phyloP scores from a whole-genome alignment of 768 basidiomycete species.

The Mycena vitilis region DNA sequence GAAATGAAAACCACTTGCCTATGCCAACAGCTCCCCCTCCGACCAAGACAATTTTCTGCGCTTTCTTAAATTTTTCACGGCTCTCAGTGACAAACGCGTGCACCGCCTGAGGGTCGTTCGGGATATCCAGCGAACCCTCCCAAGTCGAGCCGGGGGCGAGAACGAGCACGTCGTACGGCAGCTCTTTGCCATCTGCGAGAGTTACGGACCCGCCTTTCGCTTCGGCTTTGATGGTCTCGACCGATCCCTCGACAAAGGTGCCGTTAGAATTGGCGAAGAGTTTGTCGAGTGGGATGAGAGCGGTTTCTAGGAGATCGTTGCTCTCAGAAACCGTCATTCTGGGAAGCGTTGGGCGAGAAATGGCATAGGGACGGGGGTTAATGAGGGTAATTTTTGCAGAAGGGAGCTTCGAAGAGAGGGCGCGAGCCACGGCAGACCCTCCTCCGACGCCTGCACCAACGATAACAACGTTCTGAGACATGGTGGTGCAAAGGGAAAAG shows the following conservation, averaged over 20 bases:
- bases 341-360: constrained; percentile 52
- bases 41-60: constrained; percentile 51
- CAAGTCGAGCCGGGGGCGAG: constrained; percentile 65
- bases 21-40: constrained; percentile 58
- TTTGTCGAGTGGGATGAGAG: constrained; percentile 60
- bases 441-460: constrained; percentile 10
- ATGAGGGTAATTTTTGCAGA: constrained; percentile 39
- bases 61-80: constrained; percentile 44
- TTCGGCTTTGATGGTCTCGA: constrained; percentile 42
- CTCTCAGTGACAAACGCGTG: constrained; percentile 36
- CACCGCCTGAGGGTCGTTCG: constrained; percentile 41
- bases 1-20: constrained; percentile 31
- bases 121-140: constrained; percentile 52
- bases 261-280: constrained; percentile 58
- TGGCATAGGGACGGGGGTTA: constrained; percentile 50
- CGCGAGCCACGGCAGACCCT: constrained; percentile 6
- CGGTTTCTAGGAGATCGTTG: constrained; percentile 45
- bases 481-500: background rate
- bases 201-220: constrained; percentile 55
- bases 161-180: constrained; percentile 66
- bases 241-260: constrained; percentile 50
- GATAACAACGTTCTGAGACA: constrained; percentile 22
- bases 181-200: constrained; percentile 55
- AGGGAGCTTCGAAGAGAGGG: constrained; percentile 21
- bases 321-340: constrained; percentile 52